Base-by-base conservation (phyloP, 2,329 filamentous ascomycete genomes). In the Blastomyces silverae region DNA sequence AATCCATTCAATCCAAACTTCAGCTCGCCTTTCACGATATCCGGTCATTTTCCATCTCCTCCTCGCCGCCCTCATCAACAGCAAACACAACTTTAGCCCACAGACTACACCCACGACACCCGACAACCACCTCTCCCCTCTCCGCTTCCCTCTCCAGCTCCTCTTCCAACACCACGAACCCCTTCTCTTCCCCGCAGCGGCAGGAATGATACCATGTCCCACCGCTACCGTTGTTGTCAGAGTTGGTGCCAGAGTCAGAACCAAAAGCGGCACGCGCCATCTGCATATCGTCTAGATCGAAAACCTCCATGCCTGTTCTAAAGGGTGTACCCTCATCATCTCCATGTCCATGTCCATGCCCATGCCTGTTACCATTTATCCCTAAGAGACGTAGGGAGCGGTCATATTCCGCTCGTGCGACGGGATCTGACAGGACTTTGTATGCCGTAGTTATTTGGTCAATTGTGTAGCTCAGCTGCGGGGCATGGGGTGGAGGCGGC, bases 71-170 rank as follows among this genome's bases (percentile, higher is more conserved):
- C 58, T 71, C 73, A 64, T 80, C 80, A 58, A 83, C 79, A 28
- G 80, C 83, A 78, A 87, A 88, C 67, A 83, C 74, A 56, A 88
- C 80, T 72, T 83, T 83, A 66, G 87, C 78, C 82, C 83, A 87
- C 65, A 88, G 77, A 79, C 85, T 87, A 74, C 85, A 88, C 46
- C 85, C 85, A 64, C 79, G 78, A 76, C 85, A 88, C 2, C 84
- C 84, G 22, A 85, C 79, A 57, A 85, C 75, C 66, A 87, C 77
- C 75, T 87, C 85, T 31, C 80, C 83, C 67, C 80, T 78, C 61
- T 78, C 77, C 46, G 75, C 77, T 69, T 84, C 82, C 66, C 73
- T 72, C 66, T 80, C 78, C 39, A 88, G 70, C 70, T 87, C 83
- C 3, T 74, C 69, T 70, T 87, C 85, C 0, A 75, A 77, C 7